A percentile compares a stretch with the other conserved stretches of the same genome.
These are phyloP conservation scores for Rhinocladiella mackenziei DNA, from an alignment of 2,329 filamentous ascomycete species.

Conservation along the genomic window DNA sequence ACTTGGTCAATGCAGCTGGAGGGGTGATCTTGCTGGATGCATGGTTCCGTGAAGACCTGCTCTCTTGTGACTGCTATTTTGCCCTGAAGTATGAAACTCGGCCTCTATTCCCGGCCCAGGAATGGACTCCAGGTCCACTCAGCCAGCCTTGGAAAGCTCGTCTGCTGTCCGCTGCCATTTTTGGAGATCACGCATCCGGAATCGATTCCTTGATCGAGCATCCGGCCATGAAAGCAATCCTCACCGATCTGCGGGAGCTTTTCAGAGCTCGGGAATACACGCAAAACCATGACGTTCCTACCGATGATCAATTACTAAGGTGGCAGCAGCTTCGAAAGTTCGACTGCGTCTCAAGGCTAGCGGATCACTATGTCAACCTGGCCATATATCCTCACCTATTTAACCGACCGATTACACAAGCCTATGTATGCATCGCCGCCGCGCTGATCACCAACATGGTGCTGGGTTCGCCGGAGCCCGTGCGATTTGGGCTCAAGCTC, in stretches of 20 bases:
- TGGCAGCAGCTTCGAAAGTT: conserved; percentile 27
- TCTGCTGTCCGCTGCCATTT: conserved; percentile 22
- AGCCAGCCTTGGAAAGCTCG: conserved; percentile 29
- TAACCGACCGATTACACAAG: conserved; percentile 20
- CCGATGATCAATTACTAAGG: conserved; percentile 25
- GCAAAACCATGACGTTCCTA: conserved; percentile 18
- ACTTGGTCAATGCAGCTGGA: conserved; percentile 24
- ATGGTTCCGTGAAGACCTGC: conserved; percentile 28
- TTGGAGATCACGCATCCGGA: conserved; percentile 25
- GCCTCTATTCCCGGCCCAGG: conserved; percentile 23
- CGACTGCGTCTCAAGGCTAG: conserved; percentile 27
- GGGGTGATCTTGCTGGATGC: conserved; percentile 27
- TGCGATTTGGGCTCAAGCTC: conserved; percentile 26
- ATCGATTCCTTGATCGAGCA: conserved; percentile 26
- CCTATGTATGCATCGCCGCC: conserved; percentile 18
- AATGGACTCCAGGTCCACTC: conserved; percentile 27
- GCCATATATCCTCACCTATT: conserved; percentile 28
- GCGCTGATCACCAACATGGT: conserved; percentile 25
- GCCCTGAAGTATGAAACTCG: conserved; percentile 27
- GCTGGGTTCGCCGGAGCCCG: conserved; percentile 25
- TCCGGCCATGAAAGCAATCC: conserved; percentile 19
- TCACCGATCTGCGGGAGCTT: conserved; percentile 26
- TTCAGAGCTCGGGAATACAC: conserved; percentile 25
- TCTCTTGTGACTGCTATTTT: conserved; percentile 28
- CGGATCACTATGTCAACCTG: conserved; percentile 25